These are phyloP conservation scores for Leucoagaricus sp. DNA, from an alignment of 1,284 basidiomycete species.

Conservation along the genomic window DNA sequence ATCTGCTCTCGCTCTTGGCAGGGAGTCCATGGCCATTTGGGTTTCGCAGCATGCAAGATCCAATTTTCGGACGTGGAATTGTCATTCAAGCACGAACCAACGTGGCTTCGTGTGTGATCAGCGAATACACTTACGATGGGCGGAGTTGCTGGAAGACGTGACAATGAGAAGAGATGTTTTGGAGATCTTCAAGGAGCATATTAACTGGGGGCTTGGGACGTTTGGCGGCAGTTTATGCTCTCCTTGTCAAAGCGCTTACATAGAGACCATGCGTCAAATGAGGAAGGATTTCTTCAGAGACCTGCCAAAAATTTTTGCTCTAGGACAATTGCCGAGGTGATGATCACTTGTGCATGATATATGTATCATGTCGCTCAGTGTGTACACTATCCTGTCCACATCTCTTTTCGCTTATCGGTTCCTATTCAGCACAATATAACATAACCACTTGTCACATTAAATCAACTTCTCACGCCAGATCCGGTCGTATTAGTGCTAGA, in stretches of 20 bases:
- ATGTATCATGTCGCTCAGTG: not conserved
- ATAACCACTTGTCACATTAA: too few relatives aligned
- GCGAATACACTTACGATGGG: slow-evolving; percentile 14
- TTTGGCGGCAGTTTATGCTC: slow-evolving; percentile 12
- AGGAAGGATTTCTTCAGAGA: slow-evolving; percentile 13
- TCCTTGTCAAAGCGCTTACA: slow-evolving; percentile 10
- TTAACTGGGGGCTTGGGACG: slow-evolving; percentile 10
- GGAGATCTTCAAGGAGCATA: slow-evolving; percentile 11
- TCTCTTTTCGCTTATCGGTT: not conserved
- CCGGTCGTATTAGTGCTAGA: too few relatives aligned
- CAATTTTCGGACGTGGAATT: slow-evolving; percentile 10
- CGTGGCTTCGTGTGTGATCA: slow-evolving; percentile 10
- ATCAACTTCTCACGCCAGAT: too few relatives aligned
- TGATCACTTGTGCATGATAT: too few relatives aligned
- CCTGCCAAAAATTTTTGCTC: slow-evolving; percentile 9
- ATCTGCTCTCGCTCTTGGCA: slow-evolving; percentile 4
- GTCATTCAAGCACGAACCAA: slow-evolving; percentile 3
- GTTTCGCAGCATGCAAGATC: slow-evolving; percentile 8
- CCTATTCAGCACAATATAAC: too few relatives aligned
- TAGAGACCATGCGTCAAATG: slow-evolving; percentile 14
- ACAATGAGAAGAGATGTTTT: slow-evolving; percentile 10
- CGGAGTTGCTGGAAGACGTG: slow-evolving; percentile 12
- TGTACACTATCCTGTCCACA: not conserved
- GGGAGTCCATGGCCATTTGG: slow-evolving; percentile 11
- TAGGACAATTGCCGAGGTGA: not conserved